A percentile compares a stretch with the other conserved stretches of the same genome.
These are phyloP conservation scores for Aureobasidium sp. DNA, from an alignment of 2,329 filamentous ascomycete genomes.

Conservation along the genomic window DNA sequence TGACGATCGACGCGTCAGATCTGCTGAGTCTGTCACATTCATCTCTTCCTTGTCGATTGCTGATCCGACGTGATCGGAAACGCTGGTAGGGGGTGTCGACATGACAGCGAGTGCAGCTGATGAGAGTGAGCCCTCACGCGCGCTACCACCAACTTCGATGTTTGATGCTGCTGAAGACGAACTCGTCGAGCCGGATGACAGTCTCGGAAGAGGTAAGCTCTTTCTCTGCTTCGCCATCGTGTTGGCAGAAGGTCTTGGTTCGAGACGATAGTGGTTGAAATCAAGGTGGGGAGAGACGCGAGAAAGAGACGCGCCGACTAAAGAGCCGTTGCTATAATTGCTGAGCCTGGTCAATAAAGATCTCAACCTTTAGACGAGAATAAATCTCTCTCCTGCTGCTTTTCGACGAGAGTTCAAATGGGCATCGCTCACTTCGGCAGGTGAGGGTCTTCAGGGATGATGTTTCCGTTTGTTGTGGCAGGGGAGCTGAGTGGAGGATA, in stretches of 20 bases:
- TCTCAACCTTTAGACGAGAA: neutral
- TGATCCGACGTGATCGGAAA: constrained; percentile 52
- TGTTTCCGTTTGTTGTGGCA: constrained; percentile 9
- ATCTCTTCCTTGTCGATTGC: constrained; percentile 22
- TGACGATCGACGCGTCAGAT: constrained; percentile 32
- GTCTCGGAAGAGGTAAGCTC: neutral
- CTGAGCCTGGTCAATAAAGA: neutral
- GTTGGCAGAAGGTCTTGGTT: constrained; percentile 14
- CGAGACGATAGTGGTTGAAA: constrained; percentile 19
- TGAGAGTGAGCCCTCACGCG: constrained; percentile 33
- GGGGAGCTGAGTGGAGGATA: constrained; percentile 4
- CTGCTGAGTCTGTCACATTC: neutral
- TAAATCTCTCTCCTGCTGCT: neutral
- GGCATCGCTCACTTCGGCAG: neutral
- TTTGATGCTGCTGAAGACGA: constrained; percentile 37
- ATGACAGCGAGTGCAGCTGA: constrained; percentile 46
- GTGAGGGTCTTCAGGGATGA: neutral
- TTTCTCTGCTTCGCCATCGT: constrained; percentile 12
- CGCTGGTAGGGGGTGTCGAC: constrained; percentile 61
- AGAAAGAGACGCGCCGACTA: constrained; percentile 9
- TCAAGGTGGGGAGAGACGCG: constrained; percentile 18
- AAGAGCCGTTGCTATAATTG: constrained; percentile 2
- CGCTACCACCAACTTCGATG: constrained; percentile 33
- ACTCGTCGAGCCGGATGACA: constrained; percentile 28
- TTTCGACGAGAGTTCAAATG: neutral